Base-by-base conservation (phyloP, 345 rosid species). In the Abelmoschus esculentus region DNA sequence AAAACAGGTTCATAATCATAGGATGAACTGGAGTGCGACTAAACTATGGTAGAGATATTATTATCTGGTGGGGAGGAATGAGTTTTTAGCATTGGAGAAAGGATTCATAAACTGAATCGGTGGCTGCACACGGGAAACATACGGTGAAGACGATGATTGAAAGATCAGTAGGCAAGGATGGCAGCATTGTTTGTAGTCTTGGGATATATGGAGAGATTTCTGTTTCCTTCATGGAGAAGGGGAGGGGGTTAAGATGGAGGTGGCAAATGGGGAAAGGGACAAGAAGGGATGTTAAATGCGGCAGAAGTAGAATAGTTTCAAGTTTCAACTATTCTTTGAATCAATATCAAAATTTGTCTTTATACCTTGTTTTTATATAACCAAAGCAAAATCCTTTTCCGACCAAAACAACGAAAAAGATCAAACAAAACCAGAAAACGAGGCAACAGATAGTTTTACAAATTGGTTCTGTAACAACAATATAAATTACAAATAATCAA, bases 1-100 rank as follows among this genome's bases (percentile, higher is more conserved):
- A 88, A 80, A 8, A 83, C 81, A 3, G 87, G 74, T 10, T 83
- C 19, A 74, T 73, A 88, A n/a, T n/a, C n/a, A n/a, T n/a, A n/a
- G 3, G 87, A 67, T 5, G 85, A n/a, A 11, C 76, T 84, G 3
- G 76, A 64, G 14, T 74, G 70, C 3, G 85, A 17, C 65, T 46
- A 73, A 13, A 88, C 77, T 1, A 84, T 77, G 73, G 57, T 66
- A n/a, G 88, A 22, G 57, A 84, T 44, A 10, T 67, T 4, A 10
- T 64, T 6, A 8, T 76, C 70, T 15, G 59, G 26, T 1, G 81
- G 8, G 1, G n/a, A 12, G 6, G 85, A 69, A 67, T 83, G 82
- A 61, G 42, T 73, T 17, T 72, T 19, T 6, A 88, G 70, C 93
- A 88, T 38, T 70, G 75, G 53, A 86, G 73, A 22, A 88, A 77